Percentiles rank a stretch among this genome's conserved stretches.
Evolutionary conservation across 2,329 filamentous ascomycete genomes (phyloP).

Genomic region (Diaporthe vexans): DNA sequence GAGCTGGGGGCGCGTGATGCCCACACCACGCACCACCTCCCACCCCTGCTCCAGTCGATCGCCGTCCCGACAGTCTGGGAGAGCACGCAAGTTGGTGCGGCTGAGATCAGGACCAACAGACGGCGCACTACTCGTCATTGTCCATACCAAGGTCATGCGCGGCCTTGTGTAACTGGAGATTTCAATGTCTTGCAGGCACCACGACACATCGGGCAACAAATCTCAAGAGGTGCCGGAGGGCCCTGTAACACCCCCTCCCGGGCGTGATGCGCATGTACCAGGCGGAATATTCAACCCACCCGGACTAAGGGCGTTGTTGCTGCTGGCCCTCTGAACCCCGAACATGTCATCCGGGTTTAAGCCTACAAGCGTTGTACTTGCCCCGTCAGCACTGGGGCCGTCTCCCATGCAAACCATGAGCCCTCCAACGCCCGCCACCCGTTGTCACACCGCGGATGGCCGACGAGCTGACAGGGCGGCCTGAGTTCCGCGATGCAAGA

Average conservation of each 20-base stretch:
- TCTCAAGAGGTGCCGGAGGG: background rate
- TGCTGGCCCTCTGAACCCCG: background rate
- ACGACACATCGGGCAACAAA: slow-evolving; percentile 20
- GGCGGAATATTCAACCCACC: background rate
- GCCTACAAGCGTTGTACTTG: background rate
- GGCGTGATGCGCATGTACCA: background rate
- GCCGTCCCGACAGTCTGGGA: slow-evolving; percentile 15
- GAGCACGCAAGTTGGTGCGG: background rate
- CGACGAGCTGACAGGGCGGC: slow-evolving; percentile 12
- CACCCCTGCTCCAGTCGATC: background rate
- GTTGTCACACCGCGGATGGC: slow-evolving; percentile 2
- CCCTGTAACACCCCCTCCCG: slow-evolving; percentile 12
- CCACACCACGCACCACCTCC: background rate
- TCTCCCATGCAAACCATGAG: background rate
- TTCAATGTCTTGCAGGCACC: slow-evolving; percentile 32
- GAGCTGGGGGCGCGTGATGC: slow-evolving; percentile 9
- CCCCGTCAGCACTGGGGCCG: background rate
- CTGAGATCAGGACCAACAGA: background rate
- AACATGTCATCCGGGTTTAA: background rate
- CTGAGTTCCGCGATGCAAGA: background rate
- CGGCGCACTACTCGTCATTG: background rate
- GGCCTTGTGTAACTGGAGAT: slow-evolving; percentile 28
- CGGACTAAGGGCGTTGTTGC: background rate
- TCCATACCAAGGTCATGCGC: slow-evolving; percentile 24
- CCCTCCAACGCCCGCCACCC: background rate